Conservation (phyloP, 2,329 filamentous ascomycete genomes). For the Corynespora cassiicola region DNA sequence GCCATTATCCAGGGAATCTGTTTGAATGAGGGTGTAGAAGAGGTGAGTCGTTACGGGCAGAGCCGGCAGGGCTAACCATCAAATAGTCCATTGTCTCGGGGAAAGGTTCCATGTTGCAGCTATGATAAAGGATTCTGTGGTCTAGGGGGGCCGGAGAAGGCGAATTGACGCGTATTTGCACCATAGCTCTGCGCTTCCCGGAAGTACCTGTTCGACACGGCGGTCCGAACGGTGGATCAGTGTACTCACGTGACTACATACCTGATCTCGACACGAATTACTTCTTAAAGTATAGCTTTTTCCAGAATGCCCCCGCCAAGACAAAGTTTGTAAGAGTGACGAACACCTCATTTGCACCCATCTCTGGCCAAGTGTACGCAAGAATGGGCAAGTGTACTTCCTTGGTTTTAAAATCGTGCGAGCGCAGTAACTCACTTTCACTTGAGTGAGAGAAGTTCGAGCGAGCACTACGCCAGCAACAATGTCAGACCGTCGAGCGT, state of each 20-base stretch:
- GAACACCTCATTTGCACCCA: no score
- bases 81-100: constrained; percentile 1
- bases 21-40: not conserved
- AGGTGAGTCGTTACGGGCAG: not conserved
- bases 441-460: no score
- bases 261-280: not conserved
- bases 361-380: no score
- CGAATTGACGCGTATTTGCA: not conserved
- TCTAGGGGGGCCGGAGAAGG: no score
- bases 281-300: not conserved
- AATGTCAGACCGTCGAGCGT: no score
- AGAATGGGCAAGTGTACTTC: no score
- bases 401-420: no score
- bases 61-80: not conserved
- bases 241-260: not conserved
- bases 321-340: no score
- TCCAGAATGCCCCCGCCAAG: constrained; percentile 1
- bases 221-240: not conserved
- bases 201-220: not conserved
- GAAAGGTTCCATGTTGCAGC: no score
- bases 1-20: not conserved
- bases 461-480: no score
- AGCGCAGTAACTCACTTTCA: no score
- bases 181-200: not conserved
- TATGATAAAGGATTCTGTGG: no score